phyloP scores from a whole-genome alignment of 495 filamentous ascomycete genomes.

The Neurospora africana region DNA sequence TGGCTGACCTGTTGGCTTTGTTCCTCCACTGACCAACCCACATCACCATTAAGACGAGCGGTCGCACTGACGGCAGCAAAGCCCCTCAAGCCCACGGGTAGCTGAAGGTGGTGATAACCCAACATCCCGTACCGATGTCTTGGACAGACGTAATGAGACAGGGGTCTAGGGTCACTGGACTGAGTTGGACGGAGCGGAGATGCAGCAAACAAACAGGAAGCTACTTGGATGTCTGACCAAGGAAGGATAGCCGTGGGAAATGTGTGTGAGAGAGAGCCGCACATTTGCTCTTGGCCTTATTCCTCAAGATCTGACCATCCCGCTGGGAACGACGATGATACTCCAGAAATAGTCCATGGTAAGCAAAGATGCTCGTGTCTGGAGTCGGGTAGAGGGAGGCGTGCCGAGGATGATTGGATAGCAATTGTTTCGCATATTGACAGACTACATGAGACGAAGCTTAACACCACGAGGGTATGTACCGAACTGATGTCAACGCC shows the following conservation, averaged over 20 bases:
- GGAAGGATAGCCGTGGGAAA: neutral
- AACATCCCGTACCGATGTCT: constrained; percentile 2
- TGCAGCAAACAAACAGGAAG: neutral
- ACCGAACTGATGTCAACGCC: neutral
- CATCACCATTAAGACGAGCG: neutral
- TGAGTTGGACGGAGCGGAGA: neutral
- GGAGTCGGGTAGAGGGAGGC: neutral
- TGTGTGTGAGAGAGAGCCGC: neutral
- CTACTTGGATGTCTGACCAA: neutral
- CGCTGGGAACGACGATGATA: neutral
- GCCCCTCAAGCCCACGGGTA: neutral
- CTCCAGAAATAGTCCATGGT: neutral
- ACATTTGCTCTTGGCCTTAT: neutral
- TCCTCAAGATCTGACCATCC: neutral
- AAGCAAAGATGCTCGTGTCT: neutral
- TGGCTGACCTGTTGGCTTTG: neutral
- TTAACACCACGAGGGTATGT: neutral
- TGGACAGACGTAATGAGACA: constrained; percentile 9
- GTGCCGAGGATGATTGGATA: neutral
- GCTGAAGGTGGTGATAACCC: neutral
- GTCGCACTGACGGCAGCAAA: neutral
- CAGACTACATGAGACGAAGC: neutral
- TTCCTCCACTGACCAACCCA: neutral
- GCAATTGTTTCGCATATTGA: neutral
- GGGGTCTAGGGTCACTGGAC: neutral